Evolutionary conservation across 768 basidiomycete genomes (phyloP).

Genomic region (Termitomyces sp.): DNA sequence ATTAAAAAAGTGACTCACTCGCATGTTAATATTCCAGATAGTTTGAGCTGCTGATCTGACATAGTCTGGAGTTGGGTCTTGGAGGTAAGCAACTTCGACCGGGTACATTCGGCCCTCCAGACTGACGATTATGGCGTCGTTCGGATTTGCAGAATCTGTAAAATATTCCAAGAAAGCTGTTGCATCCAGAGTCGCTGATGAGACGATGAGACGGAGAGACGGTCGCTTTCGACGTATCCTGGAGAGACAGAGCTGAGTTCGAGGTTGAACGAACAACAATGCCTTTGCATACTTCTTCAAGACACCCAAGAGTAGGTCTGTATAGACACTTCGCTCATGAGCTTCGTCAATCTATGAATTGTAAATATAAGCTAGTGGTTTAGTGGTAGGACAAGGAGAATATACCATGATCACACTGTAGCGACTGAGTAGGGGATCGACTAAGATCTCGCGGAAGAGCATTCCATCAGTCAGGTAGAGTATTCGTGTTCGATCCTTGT

Average conservation of each 20-base stretch:
- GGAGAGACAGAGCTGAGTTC: constrained; percentile 3
- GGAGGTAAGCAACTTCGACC: constrained; percentile 86
- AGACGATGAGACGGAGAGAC: constrained; percentile 85
- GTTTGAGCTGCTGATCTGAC: constrained; percentile 77
- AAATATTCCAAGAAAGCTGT: constrained; percentile 88
- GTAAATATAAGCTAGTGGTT: background rate
- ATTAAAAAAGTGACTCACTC: constrained; percentile 41
- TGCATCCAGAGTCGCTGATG: constrained; percentile 96
- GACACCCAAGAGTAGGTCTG: constrained; percentile 86
- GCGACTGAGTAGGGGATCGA: constrained; percentile 87
- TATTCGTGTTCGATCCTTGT: constrained; percentile 80
- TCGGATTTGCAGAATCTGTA: constrained; percentile 49
- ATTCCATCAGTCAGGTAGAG: constrained; percentile 98
- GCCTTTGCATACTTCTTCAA: constrained; percentile 72
- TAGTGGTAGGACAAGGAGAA: constrained; percentile 5
- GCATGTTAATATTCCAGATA: constrained; percentile 74
- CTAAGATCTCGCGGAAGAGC: constrained; percentile 89
- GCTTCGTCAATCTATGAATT: constrained; percentile 85
- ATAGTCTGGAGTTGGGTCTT: constrained; percentile 76
- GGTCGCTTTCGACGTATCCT: constrained; percentile 93
- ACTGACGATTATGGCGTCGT: constrained; percentile 80
- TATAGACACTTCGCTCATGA: constrained; percentile 94
- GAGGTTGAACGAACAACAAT: background rate
- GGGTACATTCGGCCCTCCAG: constrained; percentile 94
- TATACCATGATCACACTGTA: constrained; percentile 95